Evolutionary conservation across 2,329 filamentous ascomycete genomes (phyloP).

Genomic region (Penicillium sclerotigenum): DNA sequence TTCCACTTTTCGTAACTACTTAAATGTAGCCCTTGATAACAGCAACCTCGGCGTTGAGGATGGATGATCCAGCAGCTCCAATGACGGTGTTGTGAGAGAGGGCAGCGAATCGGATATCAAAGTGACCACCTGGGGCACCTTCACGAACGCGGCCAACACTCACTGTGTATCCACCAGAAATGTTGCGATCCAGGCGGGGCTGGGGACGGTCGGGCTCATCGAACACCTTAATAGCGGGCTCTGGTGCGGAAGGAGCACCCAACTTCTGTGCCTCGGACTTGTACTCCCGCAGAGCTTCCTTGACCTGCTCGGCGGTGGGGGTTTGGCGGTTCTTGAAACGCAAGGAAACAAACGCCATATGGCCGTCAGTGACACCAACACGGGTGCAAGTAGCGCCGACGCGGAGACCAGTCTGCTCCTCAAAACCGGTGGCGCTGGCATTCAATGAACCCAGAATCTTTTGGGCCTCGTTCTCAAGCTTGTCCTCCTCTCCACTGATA

Average conservation of each 20-base stretch:
- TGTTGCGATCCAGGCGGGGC: constrained; percentile 82
- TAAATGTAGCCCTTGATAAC: constrained; percentile 83
- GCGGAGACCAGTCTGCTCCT: constrained; percentile 69
- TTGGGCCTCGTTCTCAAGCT: constrained; percentile 88
- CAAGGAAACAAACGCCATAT: constrained; percentile 90
- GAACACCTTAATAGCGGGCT: constrained; percentile 78
- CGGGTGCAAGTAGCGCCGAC: constrained; percentile 89
- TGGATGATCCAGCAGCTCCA: constrained; percentile 91
- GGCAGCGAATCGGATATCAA: constrained; percentile 92
- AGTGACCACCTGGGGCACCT: constrained; percentile 76
- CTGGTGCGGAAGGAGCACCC: constrained; percentile 82
- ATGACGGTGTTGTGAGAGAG: constrained; percentile 91
- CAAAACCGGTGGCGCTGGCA: constrained; percentile 67
- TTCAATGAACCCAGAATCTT: constrained; percentile 86
- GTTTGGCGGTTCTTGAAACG: constrained; percentile 72
- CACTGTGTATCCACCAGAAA: constrained; percentile 82
- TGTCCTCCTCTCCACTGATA: constrained; percentile 92
- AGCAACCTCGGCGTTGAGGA: constrained; percentile 89
- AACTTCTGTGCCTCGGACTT: constrained; percentile 76
- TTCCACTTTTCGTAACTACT: constrained; percentile 17
- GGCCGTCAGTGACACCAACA: constrained; percentile 91
- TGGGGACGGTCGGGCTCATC: constrained; percentile 89
- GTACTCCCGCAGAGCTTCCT: constrained; percentile 75
- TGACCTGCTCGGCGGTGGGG: constrained; percentile 72
- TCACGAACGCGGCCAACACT: constrained; percentile 83